These are phyloP conservation scores for Phytophthora podocarpi DNA, from an alignment of 352 stramenopile genomes.

Conservation along the genomic window DNA sequence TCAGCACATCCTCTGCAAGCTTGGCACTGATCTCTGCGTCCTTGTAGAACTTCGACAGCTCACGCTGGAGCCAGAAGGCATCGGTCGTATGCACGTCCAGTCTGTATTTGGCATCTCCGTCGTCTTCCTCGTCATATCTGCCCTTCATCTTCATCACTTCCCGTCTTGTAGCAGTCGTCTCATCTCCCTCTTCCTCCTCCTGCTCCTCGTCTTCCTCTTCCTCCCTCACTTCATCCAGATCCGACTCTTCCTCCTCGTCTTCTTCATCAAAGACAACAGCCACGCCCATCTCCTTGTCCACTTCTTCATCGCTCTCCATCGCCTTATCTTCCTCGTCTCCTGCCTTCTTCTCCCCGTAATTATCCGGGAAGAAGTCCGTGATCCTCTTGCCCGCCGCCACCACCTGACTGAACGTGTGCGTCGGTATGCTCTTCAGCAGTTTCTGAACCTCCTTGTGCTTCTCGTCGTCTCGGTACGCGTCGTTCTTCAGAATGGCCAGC, in stretches of 20 bases:
- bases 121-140: slow-evolving; percentile 68
- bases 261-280: slow-evolving; percentile 98
- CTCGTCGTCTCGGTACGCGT: slow-evolving; percentile 84
- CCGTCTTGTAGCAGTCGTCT: slow-evolving; percentile 9
- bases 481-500: slow-evolving; percentile 92
- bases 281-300: slow-evolving; percentile 98
- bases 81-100: slow-evolving; percentile 97
- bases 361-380: slow-evolving; percentile 83
- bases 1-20: slow-evolving; percentile 92
- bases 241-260: slow-evolving; percentile 95
- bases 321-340: slow-evolving; percentile 22
- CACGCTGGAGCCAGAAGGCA: slow-evolving; percentile 97
- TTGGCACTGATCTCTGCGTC: slow-evolving; percentile 94
- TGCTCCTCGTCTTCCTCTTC: slow-evolving; percentile 75
- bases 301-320: slow-evolving; percentile 43
- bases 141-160: slow-evolving; percentile 82
- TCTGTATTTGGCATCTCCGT: slow-evolving; percentile 66
- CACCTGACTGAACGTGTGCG: slow-evolving; percentile 79
- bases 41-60: slow-evolving; percentile 95
- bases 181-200: slow-evolving; percentile 61
- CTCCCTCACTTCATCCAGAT: slow-evolving; percentile 90
- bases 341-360: slow-evolving; percentile 30
- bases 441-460: slow-evolving; percentile 85
- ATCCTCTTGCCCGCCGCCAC: slow-evolving; percentile 88
- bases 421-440: slow-evolving; percentile 83